Conservation (phyloP, 2,329 filamentous ascomycete species). For the Neoarthrinium moseri region DNA sequence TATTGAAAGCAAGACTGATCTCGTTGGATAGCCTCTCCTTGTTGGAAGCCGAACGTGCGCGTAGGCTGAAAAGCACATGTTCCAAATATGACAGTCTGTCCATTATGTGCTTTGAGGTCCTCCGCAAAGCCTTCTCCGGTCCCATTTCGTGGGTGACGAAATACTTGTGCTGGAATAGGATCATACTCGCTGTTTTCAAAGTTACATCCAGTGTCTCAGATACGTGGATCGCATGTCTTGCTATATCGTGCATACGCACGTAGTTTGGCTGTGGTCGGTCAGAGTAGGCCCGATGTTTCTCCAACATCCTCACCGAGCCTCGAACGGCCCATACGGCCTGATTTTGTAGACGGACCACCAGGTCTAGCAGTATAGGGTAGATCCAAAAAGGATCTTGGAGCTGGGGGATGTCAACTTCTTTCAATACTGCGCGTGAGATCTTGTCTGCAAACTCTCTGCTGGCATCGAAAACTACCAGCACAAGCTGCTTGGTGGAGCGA, state of each 20-base stretch:
- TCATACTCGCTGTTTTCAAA: constrained; percentile 26
- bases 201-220: constrained; percentile 39
- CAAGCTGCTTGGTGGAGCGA: constrained; percentile 17
- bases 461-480: constrained; percentile 31
- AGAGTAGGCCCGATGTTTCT: constrained; percentile 17
- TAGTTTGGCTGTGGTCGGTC: constrained; percentile 30
- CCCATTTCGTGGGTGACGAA: constrained; percentile 6
- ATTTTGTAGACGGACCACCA: constrained; percentile 31
- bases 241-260: constrained; percentile 35
- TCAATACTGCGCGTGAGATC: constrained; percentile 2
- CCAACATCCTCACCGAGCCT: constrained; percentile 30
- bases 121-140: neutral
- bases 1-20: constrained; percentile 51
- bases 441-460: too few species aligned
- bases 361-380: constrained; percentile 27
- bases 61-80: constrained; percentile 32
- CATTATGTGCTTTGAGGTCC: constrained; percentile 20
- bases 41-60: constrained; percentile 35
- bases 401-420: constrained; percentile 4
- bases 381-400: constrained; percentile 30
- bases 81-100: constrained; percentile 30
- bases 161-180: constrained; percentile 30
- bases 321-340: constrained; percentile 38
- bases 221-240: constrained; percentile 43
- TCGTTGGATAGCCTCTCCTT: constrained; percentile 50